These are phyloP conservation scores for Oryza meyeriana DNA, from an alignment of 176 grass and related monocot genomes.

Conservation along the genomic window DNA sequence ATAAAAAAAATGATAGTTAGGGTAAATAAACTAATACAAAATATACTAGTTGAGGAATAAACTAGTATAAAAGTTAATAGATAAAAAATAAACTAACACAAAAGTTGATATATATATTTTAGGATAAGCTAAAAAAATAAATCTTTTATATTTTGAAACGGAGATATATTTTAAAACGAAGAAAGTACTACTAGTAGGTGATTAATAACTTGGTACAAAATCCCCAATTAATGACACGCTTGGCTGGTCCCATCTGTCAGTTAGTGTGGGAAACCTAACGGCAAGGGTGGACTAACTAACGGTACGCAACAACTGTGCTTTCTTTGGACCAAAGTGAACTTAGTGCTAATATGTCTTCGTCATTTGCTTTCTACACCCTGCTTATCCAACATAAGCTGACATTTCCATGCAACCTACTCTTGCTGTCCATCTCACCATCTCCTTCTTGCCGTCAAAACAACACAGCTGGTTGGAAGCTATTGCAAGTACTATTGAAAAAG, in stretches of 20 bases:
- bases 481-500: not conserved
- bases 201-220: too few species aligned
- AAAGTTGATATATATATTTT: too few species aligned
- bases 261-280: not conserved
- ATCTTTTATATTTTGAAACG: too few species aligned
- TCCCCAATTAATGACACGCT: too few species aligned
- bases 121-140: too few species aligned
- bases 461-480: not conserved
- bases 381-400: not conserved
- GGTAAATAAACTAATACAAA: too few species aligned
- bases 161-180: too few species aligned
- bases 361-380: not conserved
- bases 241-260: not conserved
- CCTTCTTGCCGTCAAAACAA: not conserved
- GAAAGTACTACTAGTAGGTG: too few species aligned
- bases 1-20: too few species aligned
- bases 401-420: not conserved
- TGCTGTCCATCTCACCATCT: not conserved
- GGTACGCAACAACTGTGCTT: slow-evolving; percentile 12
- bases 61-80: too few species aligned
- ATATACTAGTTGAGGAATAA: too few species aligned
- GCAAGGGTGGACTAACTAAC: slow-evolving; percentile 3
- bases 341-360: not conserved
- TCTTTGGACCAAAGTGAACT: slow-evolving; percentile 23
- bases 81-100: too few species aligned